phyloP scores from a whole-genome alignment of 2,329 filamentous ascomycete genomes.

The Fusarium bulbicola region DNA sequence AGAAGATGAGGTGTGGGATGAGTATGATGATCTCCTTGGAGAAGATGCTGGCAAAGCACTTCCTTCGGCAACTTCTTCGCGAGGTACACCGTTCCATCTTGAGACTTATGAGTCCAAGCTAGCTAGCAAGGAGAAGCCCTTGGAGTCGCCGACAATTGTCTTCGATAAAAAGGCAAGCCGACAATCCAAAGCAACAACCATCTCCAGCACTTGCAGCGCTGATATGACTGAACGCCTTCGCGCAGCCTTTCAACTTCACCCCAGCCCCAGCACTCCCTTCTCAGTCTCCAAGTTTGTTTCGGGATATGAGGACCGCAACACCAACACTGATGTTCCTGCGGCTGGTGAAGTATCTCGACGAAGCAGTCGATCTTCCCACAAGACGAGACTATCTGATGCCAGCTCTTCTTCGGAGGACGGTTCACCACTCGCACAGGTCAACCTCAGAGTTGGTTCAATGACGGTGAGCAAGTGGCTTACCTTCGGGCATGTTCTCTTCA shows the following conservation, averaged over 20 bases:
- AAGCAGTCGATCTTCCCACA: slow-evolving; percentile 46
- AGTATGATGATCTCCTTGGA: slow-evolving; percentile 89
- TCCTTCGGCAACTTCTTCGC: slow-evolving; percentile 64
- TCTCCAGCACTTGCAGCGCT: slow-evolving; percentile 63
- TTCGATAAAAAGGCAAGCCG: slow-evolving; percentile 45
- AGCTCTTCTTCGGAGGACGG: slow-evolving; percentile 64
- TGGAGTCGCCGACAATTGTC: slow-evolving; percentile 60
- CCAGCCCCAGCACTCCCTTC: slow-evolving; percentile 55
- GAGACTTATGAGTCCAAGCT: slow-evolving; percentile 57
- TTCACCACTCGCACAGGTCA: slow-evolving; percentile 74
- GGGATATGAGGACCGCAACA: slow-evolving; percentile 35
- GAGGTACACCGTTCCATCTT: slow-evolving; percentile 64
- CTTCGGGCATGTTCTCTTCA: slow-evolving; percentile 85
- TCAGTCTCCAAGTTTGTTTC: slow-evolving; percentile 54
- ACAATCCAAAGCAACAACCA: slow-evolving; percentile 47
- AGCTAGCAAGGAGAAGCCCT: slow-evolving; percentile 48
- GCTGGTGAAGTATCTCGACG: slow-evolving; percentile 45
- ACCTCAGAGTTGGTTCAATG: slow-evolving; percentile 81
- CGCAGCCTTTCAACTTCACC: slow-evolving; percentile 56
- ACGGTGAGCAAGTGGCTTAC: slow-evolving; percentile 90
- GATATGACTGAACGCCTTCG: slow-evolving; percentile 65
- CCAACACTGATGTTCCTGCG: slow-evolving; percentile 25
- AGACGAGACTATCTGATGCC: slow-evolving; percentile 53
- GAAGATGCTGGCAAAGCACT: slow-evolving; percentile 61
- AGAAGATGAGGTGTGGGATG: slow-evolving; percentile 93